Evolutionary conservation across 75 land plant species (phyloP).

Genomic region (Sequoiadendron giganteum): DNA sequence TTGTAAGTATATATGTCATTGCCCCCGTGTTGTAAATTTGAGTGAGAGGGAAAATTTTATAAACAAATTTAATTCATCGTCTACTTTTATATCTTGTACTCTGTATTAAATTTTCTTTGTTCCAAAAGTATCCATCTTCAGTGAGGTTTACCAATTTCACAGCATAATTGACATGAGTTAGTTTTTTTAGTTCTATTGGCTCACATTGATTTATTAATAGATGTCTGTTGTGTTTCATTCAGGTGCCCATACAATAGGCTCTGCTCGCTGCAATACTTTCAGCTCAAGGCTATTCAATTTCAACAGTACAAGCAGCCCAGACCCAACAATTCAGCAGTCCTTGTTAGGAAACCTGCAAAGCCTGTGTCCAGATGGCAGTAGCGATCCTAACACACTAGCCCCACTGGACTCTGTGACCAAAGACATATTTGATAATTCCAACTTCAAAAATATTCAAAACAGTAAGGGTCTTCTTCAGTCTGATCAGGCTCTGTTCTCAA

Average conservation of each 20-base stretch:
- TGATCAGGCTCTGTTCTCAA: conserved; percentile 28
- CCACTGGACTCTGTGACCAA: conserved; percentile 31
- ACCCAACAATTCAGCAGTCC: conserved; percentile 14
- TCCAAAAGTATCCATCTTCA: too few species aligned
- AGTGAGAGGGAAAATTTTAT: too few species aligned
- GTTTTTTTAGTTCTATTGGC: not conserved
- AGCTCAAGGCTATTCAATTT: conserved; percentile 19
- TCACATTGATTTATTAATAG: not conserved
- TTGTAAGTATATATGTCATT: too few species aligned
- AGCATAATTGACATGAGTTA: too few species aligned
- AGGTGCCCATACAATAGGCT: conserved; percentile 28
- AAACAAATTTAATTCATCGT: too few species aligned
- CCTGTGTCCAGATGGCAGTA: conserved; percentile 19
- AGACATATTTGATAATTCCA: conserved; percentile 31
- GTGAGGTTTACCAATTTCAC: too few species aligned
- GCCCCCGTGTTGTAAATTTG: too few species aligned
- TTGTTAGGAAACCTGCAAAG: conserved; percentile 5
- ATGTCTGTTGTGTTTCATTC: not conserved
- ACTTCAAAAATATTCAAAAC: conserved; percentile 24
- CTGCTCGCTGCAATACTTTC: conserved; percentile 19
- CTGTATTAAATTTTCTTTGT: too few species aligned
- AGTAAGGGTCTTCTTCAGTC: conserved; percentile 29
- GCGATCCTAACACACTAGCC: not conserved
- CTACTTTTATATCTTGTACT: too few species aligned
- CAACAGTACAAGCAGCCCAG: conserved; percentile 9